phyloP scores from a whole-genome alignment of 2,329 filamentous ascomycete genomes.

The Fusarium abutilonis region DNA sequence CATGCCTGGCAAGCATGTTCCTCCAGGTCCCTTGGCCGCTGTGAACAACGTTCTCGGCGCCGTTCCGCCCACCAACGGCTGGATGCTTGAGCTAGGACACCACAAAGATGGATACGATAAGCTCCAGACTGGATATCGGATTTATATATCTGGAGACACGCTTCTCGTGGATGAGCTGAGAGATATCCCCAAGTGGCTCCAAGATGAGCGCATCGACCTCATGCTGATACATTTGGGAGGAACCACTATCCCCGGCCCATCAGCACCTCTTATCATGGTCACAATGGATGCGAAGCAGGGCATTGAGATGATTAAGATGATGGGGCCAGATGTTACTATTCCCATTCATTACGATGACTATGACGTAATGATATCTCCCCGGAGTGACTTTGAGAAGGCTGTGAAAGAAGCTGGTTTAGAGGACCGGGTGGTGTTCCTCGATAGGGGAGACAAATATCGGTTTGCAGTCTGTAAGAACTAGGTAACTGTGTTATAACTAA shows the following conservation, averaged over 20 bases:
- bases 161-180: conserved; percentile 65
- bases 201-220: conserved; percentile 65
- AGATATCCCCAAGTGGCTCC: conserved; percentile 66
- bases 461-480: conserved; percentile 14
- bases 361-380: conserved; percentile 66
- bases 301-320: conserved; percentile 66
- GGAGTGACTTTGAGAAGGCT: conserved; percentile 67
- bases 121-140: conserved; percentile 63
- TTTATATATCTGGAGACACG: conserved; percentile 75
- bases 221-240: conserved; percentile 75
- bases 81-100: conserved; percentile 71
- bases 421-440: conserved; percentile 68
- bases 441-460: conserved; percentile 46
- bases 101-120: conserved; percentile 20
- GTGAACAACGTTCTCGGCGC: conserved; percentile 54
- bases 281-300: conserved; percentile 75
- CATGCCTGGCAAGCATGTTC: conserved; percentile 73
- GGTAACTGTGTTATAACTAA: not conserved
- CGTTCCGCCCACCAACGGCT: conserved; percentile 73
- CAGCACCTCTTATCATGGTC: conserved; percentile 70
- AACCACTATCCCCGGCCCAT: conserved; percentile 70
- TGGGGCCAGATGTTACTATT: conserved; percentile 69
- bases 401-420: conserved; percentile 61
- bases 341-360: conserved; percentile 74
- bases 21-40: conserved; percentile 49